These are phyloP conservation scores for Fusarium devonianum DNA, from an alignment of 2,329 filamentous ascomycete genomes.

Conservation along the genomic window DNA sequence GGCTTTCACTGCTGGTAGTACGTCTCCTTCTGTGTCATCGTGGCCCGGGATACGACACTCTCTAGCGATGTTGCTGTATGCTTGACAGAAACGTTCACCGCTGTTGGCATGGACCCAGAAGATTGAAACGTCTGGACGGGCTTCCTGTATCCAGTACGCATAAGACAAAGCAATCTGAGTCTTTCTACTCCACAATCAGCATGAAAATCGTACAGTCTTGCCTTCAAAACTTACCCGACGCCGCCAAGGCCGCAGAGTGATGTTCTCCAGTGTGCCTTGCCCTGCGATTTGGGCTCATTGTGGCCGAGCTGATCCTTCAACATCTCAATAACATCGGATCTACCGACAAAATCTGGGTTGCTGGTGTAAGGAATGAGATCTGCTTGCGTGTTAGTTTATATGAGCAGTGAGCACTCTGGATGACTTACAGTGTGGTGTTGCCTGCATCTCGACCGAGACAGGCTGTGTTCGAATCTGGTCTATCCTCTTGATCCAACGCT, in stretches of 20 bases:
- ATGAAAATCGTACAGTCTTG: accelerated
- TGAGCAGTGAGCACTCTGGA: too few species aligned
- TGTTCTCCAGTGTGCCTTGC: neutral
- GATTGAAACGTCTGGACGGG: constrained; percentile 27
- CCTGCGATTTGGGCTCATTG: accelerated
- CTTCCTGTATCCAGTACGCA: constrained; percentile 16
- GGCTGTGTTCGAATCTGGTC: neutral
- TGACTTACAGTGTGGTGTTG: neutral
- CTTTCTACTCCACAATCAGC: constrained; percentile 12
- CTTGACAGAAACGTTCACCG: constrained; percentile 43
- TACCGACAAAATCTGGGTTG: constrained; percentile 24
- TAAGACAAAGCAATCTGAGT: constrained; percentile 30
- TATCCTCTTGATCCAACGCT: constrained; percentile 20
- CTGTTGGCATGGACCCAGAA: constrained; percentile 48
- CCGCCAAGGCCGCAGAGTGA: constrained; percentile 27
- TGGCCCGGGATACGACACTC: constrained; percentile 38
- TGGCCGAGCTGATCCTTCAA: constrained; percentile 12
- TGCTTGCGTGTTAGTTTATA: neutral
- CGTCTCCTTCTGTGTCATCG: constrained; percentile 35
- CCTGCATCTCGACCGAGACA: neutral
- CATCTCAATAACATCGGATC: constrained; percentile 6
- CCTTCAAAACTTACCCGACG: constrained; percentile 15
- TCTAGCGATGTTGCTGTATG: constrained; percentile 45
- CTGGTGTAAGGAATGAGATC: constrained; percentile 21
- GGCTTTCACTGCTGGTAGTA: constrained; percentile 36